These are phyloP conservation scores for Fusarium scirpi DNA, from an alignment of 2,329 filamentous ascomycete genomes.

Conservation along the genomic window DNA sequence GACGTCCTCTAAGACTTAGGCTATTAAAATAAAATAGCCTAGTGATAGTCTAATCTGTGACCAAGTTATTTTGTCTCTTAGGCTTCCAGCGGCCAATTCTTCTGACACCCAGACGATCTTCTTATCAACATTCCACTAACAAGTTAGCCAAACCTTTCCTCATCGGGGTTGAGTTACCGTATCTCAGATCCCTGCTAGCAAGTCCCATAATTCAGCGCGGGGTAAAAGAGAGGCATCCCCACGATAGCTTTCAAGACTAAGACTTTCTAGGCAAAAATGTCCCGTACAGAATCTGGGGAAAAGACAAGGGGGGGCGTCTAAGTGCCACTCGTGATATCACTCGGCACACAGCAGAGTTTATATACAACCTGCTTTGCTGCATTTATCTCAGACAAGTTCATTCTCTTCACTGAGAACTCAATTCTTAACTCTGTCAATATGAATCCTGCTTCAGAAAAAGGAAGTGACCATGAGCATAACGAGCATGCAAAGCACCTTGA, in stretches of 20 bases:
- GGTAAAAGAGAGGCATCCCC: background rate
- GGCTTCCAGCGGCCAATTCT: background rate
- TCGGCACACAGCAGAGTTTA: conserved; percentile 1
- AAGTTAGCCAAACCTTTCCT: conserved; percentile 20
- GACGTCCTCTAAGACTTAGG: accelerated
- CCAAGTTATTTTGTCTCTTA: background rate
- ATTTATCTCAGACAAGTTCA: background rate
- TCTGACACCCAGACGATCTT: background rate
- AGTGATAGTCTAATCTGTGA: conserved; percentile 21
- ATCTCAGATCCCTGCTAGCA: background rate
- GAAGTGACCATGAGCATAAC: conserved; percentile 20
- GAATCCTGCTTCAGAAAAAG: conserved; percentile 26
- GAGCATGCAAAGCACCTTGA: conserved; percentile 22
- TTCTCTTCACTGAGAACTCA: background rate
- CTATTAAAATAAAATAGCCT: background rate
- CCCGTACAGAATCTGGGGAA: conserved; percentile 35
- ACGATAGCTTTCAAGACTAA: conserved; percentile 22
- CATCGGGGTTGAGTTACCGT: conserved; percentile 36
- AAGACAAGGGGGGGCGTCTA: background rate
- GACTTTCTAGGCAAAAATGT: conserved; percentile 34
- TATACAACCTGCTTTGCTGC: conserved; percentile 19
- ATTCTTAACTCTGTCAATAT: background rate
- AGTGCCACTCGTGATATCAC: conserved; percentile 21
- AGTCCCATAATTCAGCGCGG: conserved; percentile 16
- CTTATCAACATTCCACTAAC: background rate